Conservation (phyloP, 805 yeast genomes). For the Kodamaea laetipori region DNA sequence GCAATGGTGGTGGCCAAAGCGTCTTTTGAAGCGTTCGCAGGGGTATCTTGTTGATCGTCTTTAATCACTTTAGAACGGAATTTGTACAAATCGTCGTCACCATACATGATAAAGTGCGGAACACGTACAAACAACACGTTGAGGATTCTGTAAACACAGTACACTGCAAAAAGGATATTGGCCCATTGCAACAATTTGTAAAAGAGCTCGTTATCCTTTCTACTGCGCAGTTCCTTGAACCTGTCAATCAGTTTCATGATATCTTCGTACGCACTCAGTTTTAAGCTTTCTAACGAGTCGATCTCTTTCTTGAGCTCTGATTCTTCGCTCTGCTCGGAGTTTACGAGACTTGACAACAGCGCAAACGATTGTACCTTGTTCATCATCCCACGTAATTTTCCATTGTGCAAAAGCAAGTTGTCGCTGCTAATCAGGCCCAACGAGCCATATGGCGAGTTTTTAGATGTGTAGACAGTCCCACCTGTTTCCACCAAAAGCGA, state of each 20-base stretch:
- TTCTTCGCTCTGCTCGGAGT: slow-evolving; percentile 26
- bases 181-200: slow-evolving; percentile 16
- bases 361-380: slow-evolving; percentile 47
- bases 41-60: slow-evolving; percentile 11
- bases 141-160: slow-evolving; percentile 51
- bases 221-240: slow-evolving; percentile 18
- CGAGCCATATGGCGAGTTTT: not conserved
- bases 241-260: slow-evolving; percentile 22
- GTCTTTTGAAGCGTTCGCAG: slow-evolving; percentile 31
- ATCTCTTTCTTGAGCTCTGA: slow-evolving; percentile 43
- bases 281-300: slow-evolving; percentile 35
- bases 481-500: slow-evolving; percentile 20
- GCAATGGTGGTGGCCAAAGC: slow-evolving; percentile 54
- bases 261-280: slow-evolving; percentile 33
- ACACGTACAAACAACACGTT: slow-evolving; percentile 44
- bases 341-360: slow-evolving; percentile 23
- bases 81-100: slow-evolving; percentile 10
- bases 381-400: slow-evolving; percentile 30
- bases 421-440: slow-evolving; percentile 10
- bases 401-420: slow-evolving; percentile 13
- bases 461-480: slow-evolving; percentile 29
- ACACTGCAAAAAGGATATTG: slow-evolving; percentile 40
- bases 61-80: slow-evolving; percentile 6
- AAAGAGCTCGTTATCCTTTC: slow-evolving; percentile 1
- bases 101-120: slow-evolving; percentile 30